These are phyloP conservation scores for Coniochaeta prunicola DNA, from an alignment of 2,329 filamentous ascomycete species.

Conservation along the genomic window DNA sequence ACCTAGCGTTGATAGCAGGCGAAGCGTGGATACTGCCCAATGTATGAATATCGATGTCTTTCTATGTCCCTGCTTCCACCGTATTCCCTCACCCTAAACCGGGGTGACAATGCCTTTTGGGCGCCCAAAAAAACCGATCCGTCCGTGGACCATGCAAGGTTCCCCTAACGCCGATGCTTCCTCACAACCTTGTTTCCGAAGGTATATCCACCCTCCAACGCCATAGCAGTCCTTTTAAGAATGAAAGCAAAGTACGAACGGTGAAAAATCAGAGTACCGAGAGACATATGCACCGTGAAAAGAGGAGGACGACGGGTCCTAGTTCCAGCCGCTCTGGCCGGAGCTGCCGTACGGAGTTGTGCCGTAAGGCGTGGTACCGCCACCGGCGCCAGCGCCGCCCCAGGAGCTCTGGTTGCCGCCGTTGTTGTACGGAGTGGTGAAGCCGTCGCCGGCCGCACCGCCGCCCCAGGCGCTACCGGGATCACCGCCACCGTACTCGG, in stretches of 20 bases:
- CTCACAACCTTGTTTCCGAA: not conserved
- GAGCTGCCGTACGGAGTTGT: conserved; percentile 41
- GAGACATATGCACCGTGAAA: not conserved
- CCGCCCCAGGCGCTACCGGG: conserved; percentile 52
- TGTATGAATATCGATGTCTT: not conserved
- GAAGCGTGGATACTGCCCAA: not conserved
- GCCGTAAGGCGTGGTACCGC: conserved; percentile 37
- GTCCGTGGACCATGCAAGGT: not conserved
- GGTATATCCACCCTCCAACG: conserved; percentile 1
- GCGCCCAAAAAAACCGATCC: not conserved
- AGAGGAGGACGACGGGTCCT: conserved; percentile 7
- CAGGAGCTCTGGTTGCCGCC: conserved; percentile 56
- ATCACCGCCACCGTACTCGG: conserved; percentile 52
- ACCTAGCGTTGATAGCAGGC: not conserved
- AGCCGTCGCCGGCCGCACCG: conserved; percentile 27
- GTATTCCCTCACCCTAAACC: not conserved
- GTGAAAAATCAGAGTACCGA: not conserved
- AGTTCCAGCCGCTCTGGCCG: conserved; percentile 44
- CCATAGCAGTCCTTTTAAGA: conserved; percentile 1
- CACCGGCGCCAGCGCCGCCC: conserved; percentile 51
- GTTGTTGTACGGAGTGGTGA: conserved; percentile 58
- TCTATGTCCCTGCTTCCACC: not conserved
- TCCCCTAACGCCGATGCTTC: not conserved
- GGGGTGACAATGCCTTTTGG: not conserved
- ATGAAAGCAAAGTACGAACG: conserved; percentile 3